Evolutionary conservation across 805 yeast genomes (phyloP).

Genomic region (Teunomyces atbi): DNA sequence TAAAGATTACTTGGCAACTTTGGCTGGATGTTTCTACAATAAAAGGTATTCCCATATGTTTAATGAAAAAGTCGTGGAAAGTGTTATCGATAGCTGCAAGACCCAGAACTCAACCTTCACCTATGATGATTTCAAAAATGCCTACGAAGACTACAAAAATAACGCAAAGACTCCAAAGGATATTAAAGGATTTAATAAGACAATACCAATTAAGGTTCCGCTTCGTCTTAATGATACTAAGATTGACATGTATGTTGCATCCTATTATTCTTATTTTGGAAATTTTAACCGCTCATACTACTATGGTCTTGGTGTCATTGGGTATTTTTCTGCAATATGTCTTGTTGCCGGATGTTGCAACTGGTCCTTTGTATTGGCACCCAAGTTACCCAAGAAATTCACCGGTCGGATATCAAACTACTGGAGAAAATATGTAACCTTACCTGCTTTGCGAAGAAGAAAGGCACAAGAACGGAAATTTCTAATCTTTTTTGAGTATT

Average conservation of each 20-base stretch:
- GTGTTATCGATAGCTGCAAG: constrained; percentile 18
- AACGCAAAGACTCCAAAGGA: constrained; percentile 17
- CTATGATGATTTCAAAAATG: constrained; percentile 13
- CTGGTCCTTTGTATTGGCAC: constrained; percentile 23
- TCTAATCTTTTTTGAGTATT: constrained; percentile 17
- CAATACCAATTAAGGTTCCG: constrained; percentile 19
- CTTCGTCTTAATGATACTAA: constrained; percentile 17
- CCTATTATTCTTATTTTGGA: constrained; percentile 19
- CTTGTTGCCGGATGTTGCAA: constrained; percentile 8
- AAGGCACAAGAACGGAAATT: constrained; percentile 18
- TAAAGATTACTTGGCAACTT: constrained; percentile 26
- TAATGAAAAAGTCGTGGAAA: not conserved
- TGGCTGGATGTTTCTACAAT: constrained; percentile 26
- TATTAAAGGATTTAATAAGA: constrained; percentile 21
- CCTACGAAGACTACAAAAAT: constrained; percentile 13
- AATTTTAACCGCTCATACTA: constrained; percentile 23
- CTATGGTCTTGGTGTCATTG: constrained; percentile 22
- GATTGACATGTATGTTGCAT: constrained; percentile 9
- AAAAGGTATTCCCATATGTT: constrained; percentile 9
- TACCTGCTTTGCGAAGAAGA: constrained; percentile 21
- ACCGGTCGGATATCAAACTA: constrained; percentile 22
- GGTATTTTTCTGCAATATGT: constrained; percentile 19
- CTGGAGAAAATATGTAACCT: constrained; percentile 14
- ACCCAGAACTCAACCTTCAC: constrained; percentile 19
- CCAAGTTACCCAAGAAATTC: constrained; percentile 27